These are phyloP conservation scores for Aspergillus sp. DNA, from an alignment of 2,329 filamentous ascomycete species.

Conservation along the genomic window DNA sequence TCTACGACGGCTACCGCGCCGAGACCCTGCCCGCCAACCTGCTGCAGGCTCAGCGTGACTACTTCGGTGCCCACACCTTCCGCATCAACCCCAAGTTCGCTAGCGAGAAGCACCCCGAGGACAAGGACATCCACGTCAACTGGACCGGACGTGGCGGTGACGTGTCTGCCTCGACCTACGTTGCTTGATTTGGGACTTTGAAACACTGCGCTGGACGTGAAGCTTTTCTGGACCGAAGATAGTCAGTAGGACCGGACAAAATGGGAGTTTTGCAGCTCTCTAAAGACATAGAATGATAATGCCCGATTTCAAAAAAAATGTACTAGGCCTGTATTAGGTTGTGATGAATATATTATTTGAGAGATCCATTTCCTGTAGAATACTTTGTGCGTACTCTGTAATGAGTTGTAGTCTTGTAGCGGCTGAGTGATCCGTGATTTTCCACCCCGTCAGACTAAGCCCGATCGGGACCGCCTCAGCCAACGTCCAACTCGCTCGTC, in stretches of 20 bases:
- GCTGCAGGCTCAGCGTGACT: conserved; percentile 97
- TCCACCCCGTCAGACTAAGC: conserved; percentile 16
- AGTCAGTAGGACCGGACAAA: conserved; percentile 14
- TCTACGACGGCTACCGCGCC: conserved; percentile 98
- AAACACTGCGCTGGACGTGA: conserved; percentile 29
- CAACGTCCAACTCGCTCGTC: conserved; percentile 11
- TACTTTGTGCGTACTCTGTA: no score
- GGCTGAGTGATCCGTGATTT: background rate
- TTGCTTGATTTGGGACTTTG: conserved; percentile 65
- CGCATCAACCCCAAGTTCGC: conserved; percentile 78
- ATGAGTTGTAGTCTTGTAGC: background rate
- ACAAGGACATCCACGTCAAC: conserved; percentile 96
- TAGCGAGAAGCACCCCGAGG: conserved; percentile 75
- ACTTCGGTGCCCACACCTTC: conserved; percentile 97
- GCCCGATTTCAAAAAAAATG: conserved; percentile 18
- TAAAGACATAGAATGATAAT: conserved; percentile 26
- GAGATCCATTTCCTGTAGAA: no score
- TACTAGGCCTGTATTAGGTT: conserved; percentile 12
- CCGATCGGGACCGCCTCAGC: conserved; percentile 9
- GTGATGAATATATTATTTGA: conserved; percentile 5
- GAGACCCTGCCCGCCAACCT: conserved; percentile 97
- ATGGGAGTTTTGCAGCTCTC: conserved; percentile 14
- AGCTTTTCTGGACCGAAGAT: conserved; percentile 15
- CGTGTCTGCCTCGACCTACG: conserved; percentile 95
- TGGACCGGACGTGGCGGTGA: conserved; percentile 98